Evolutionary conservation across 352 stramenopile species (phyloP).

Genomic region (Pythium biforme): DNA sequence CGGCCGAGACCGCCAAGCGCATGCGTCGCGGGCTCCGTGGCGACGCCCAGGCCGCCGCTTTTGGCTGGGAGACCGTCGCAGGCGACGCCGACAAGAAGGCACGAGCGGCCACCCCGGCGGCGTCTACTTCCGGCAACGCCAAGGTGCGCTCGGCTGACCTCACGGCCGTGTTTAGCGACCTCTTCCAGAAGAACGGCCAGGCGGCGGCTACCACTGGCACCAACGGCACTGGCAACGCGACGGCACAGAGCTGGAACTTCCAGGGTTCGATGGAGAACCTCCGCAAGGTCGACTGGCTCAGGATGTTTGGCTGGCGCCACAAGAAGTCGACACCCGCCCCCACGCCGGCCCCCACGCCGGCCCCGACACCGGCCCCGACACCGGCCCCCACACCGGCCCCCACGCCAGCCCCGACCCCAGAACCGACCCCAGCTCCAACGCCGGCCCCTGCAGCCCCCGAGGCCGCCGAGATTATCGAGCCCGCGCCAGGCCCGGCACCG

Average conservation of each 20-base stretch:
- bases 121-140: not conserved
- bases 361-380: not conserved
- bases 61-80: not conserved
- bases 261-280: conserved; percentile 12
- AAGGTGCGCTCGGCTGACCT: conserved; percentile 6
- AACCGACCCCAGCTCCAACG: not conserved
- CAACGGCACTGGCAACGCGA: not conserved
- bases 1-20: not conserved
- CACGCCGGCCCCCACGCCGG: conserved; percentile 4
- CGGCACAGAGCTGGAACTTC: conserved; percentile 10
- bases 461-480: conserved; percentile 1
- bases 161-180: not conserved
- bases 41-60: not conserved
- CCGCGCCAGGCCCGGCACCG: not conserved
- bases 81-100: not conserved
- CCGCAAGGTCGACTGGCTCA: conserved; percentile 14
- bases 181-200: conserved; percentile 5
- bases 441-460: not conserved
- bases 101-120: too few species aligned
- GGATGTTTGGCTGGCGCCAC: conserved; percentile 12
- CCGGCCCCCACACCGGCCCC: not conserved
- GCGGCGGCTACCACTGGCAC: not conserved
- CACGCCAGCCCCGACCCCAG: not conserved
- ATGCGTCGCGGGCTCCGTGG: not conserved
- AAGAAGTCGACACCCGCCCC: conserved; percentile 3